Base-by-base conservation (phyloP, 805 yeast species). In the Starmerella tilneyi region DNA sequence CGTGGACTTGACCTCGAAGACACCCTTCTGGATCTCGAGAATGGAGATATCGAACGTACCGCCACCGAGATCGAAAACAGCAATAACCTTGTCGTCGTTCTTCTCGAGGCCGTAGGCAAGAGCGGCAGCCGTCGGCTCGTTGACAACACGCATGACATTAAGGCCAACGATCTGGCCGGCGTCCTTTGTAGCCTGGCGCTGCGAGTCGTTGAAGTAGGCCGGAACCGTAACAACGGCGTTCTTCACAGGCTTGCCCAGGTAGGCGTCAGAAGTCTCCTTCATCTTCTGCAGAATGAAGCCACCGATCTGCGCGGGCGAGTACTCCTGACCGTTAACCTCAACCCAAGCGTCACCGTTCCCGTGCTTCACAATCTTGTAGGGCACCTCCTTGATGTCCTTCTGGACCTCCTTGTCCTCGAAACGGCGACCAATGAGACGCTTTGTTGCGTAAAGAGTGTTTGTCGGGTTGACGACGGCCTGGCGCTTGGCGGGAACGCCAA, bases 41-140 rank as follows among this genome's bases (percentile, higher is more conserved):
- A 86, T 84, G 59, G 96, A 86, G 69, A 86, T 81, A 81, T 86
- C 96, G 66, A 86, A 86, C 61, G 96, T 86, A 79, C 96, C 96
- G 69, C 96, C 96, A 79, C 96, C 96, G 63, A 86, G 76, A 71
- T 86, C 96, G 72, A 88, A 86, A 56, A 86, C 96, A 52, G 96
- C 96, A 59, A 86, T 94, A 52, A 82, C 81, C 70, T 79, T 80
- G 57, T 75, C 79, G 61, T 79, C 82, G 63, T 73, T 76, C 73
- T 81, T 82, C 71, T 85, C 95, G 61, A 85, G 73, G 71, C 96
- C 96, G 69, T 85, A 85, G 54, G 96, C 96, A 61, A 85, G 73
- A 53, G 96, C 95, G 54, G 96, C 92, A 53, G 92, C 92, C 53
- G 92, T 81, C 60, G 94, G 94, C 74, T 82, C 94, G 72, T 82